Base-by-base conservation (phyloP, 345 rosid genomes). In the Eucalyptus pumila region DNA sequence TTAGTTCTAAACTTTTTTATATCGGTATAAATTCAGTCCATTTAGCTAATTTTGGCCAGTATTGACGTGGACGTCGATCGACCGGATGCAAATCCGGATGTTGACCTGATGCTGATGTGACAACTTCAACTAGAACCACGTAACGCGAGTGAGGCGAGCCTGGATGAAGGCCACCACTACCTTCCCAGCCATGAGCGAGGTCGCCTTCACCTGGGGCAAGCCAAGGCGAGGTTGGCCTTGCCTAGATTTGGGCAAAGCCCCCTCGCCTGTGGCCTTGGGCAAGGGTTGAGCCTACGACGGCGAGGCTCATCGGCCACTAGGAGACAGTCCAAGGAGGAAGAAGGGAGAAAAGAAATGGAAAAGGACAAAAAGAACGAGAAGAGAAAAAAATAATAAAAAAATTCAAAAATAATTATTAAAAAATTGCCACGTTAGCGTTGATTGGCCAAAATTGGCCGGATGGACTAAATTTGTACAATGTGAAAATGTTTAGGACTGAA, bases 211-310 rank as follows among this genome's bases (percentile, higher is more conserved):
- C 0, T 8, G 1, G 0, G 11, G 26, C 26, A 21, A 52, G 58
- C 58, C 11, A 19, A 0, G 10, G 56, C 2, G 24, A 19, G 56
- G 58, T 0, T 3, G 1, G 58, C 1, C 58, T 52, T 0, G 11
- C 26, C 11, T 1, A 8, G 0, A 19, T 52, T 0, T 52, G 1
- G 58, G 10, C 58, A 8, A 52, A 52, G 58, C 58, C 58, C 24
- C 58, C 11, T 52, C 2, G 0, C 58, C 0, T 52, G 4, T 0
- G 1, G 9, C 26, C 58, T 0, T 52, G 2, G 11, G 0, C 1
- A 0, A 52, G 58, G 26, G 58, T 0, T 52, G 26, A 0, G 11
- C 4, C 24, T 4, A 0, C 0, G 1, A 19, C 0, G 26, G 1
- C 1, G 26, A 52, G 58, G 58, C 2, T 52, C 58, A 0, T 21